Evolutionary conservation across 2,329 filamentous ascomycete species (phyloP).

Genomic region (Penicillium hordei): DNA sequence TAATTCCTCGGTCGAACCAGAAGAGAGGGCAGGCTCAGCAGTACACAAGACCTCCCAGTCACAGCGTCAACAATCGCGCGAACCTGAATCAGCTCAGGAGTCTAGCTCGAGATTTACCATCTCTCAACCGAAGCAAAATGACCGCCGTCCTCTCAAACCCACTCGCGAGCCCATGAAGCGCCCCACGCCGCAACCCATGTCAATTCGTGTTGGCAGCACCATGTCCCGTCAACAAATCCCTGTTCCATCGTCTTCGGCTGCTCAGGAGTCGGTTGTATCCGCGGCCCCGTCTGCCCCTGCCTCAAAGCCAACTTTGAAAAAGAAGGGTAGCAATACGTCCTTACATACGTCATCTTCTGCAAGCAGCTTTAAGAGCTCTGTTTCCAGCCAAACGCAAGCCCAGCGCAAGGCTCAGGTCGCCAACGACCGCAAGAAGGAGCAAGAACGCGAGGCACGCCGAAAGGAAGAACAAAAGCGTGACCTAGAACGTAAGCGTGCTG

Average conservation of each 20-base stretch:
- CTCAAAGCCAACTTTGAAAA: constrained; percentile 52
- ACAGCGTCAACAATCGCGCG: constrained; percentile 32
- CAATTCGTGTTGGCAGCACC: constrained; percentile 51
- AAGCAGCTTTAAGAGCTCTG: constrained; percentile 64
- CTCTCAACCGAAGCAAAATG: constrained; percentile 35
- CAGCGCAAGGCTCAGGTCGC: constrained; percentile 71
- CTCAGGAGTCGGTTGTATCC: constrained; percentile 56
- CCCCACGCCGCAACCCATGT: constrained; percentile 48
- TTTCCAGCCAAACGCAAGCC: constrained; percentile 59
- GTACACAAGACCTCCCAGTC: constrained; percentile 27
- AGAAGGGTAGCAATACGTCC: constrained; percentile 67
- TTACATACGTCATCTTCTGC: constrained; percentile 56
- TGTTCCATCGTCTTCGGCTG: constrained; percentile 51
- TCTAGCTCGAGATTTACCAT: constrained; percentile 28
- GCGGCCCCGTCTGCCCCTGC: constrained; percentile 48
- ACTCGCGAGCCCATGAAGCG: constrained; percentile 46
- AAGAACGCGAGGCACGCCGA: constrained; percentile 67
- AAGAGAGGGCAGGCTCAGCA: constrained; percentile 27
- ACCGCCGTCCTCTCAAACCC: constrained; percentile 46
- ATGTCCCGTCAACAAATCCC: constrained; percentile 47
- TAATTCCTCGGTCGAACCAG: constrained; percentile 34
- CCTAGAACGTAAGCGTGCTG: constrained; percentile 72
- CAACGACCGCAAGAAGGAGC: constrained; percentile 79
- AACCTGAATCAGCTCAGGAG: constrained; percentile 33
- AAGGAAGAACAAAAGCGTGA: constrained; percentile 81